Evolutionary conservation across 108 stramenopile species (phyloP).

Genomic region (Fistulifera pelliculosa): DNA sequence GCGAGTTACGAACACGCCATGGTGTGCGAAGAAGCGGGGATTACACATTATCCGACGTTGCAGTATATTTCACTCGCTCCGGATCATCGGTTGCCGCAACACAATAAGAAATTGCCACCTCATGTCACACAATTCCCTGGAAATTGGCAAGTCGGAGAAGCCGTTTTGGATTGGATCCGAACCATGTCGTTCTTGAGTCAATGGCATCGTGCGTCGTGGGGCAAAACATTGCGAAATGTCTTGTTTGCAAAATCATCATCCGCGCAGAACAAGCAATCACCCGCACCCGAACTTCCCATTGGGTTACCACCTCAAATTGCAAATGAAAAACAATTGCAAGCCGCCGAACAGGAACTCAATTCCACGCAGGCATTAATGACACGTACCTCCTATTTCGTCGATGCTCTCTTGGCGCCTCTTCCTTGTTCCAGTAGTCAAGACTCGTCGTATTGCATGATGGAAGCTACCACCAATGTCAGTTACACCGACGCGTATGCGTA

Average conservation of each 20-base stretch:
- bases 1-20: slow-evolving; percentile 31
- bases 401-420: slow-evolving; percentile 44
- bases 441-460: neutral
- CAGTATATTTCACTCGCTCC: slow-evolving; percentile 63
- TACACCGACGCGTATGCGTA: slow-evolving; percentile 38
- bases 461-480: slow-evolving; percentile 2
- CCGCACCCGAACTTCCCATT: slow-evolving; percentile 17
- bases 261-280: neutral
- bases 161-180: slow-evolving; percentile 70
- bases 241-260: slow-evolving; percentile 20
- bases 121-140: slow-evolving; percentile 63
- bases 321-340: slow-evolving; percentile 29
- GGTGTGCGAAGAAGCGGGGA: slow-evolving; percentile 39
- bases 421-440: neutral
- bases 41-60: slow-evolving; percentile 62
- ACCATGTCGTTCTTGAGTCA: slow-evolving; percentile 61
- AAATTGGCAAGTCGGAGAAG: slow-evolving; percentile 61
- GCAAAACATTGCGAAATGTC: slow-evolving; percentile 43
- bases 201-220: slow-evolving; percentile 53
- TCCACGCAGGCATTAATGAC: slow-evolving; percentile 26
- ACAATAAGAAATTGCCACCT: slow-evolving; percentile 26
- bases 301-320: slow-evolving; percentile 20
- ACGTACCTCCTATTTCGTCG: slow-evolving; percentile 36
- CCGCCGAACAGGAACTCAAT: slow-evolving; percentile 22
- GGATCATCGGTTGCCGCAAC: slow-evolving; percentile 18